Evolutionary conservation across 805 yeast species (phyloP), one percentile per base, ranked within the genome.

Genomic region (Kazachstania psychrophila): DNA sequence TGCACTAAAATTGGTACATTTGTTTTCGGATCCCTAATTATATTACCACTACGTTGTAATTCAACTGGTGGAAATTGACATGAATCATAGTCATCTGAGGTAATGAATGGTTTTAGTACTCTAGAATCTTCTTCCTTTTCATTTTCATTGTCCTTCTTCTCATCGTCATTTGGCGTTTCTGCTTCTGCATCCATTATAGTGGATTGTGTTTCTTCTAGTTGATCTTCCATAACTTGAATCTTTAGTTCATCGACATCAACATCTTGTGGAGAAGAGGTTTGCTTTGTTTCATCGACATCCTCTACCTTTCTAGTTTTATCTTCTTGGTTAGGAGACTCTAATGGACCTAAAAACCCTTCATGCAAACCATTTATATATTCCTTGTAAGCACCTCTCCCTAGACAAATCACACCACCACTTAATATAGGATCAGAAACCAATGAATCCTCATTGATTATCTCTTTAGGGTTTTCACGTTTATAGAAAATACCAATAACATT

Each of bases 351-450:
- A 54, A 92, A 69, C 5, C 98, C 98, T 64, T 92, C 98, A 49
- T 92, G 96, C 9, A 92, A 56, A 8, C 99, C 99, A 30, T 72
- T 70, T 36, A 92, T 56, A 55, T 86, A 92, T 66, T 92, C 99
- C 58, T 89, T 89, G 58, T 74, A 92, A 0, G 96, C 89, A 39
- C 98, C 98, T 56, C 99, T 72, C 4, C 99, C 99, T 18, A 92
- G 64, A 55, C 96, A 84, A 15, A 92, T 71, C 10, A 87, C 79
- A 30, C 97, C 98, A 18, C 96, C 96, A 7, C 78, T 72, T 20
- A 67, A 37, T 11, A 55, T 54, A 3, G 74, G 70, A 23, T 67
- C 66, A 2, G 45, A 34, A 4, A 61, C 66, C 23, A 66, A 58
- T 2, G 76, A 66, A 51, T 77, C 79, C 36, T 76, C 72, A 36